phyloP scores from a whole-genome alignment of 352 stramenopile species.

The Phytophthora boehmeriae region DNA sequence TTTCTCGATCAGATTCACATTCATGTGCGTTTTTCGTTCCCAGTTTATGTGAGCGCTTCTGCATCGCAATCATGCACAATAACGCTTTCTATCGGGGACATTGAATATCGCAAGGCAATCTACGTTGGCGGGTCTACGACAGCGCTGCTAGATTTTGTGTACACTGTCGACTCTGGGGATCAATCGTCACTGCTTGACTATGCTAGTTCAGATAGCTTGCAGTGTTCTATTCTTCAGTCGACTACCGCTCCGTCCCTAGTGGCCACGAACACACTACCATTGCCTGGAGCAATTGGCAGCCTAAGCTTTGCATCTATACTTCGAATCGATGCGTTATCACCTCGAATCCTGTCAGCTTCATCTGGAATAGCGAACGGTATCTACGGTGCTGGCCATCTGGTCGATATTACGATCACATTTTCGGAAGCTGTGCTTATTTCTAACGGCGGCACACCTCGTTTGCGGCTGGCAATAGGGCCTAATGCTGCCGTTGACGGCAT shows the following conservation, averaged over 20 bases:
- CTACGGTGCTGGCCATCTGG: conserved; percentile 62
- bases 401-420: conserved; percentile 63
- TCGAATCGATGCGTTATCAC: conserved; percentile 48
- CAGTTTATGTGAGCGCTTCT: conserved; percentile 38
- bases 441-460: conserved; percentile 19
- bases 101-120: conserved; percentile 32
- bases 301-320: conserved; percentile 43
- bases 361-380: conserved; percentile 50
- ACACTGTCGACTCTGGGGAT: conserved; percentile 55
- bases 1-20: conserved; percentile 44
- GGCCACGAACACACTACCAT: conserved; percentile 45
- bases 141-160: conserved; percentile 56
- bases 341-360: conserved; percentile 53
- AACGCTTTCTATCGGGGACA: conserved; percentile 48
- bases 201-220: conserved; percentile 39
- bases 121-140: conserved; percentile 63
- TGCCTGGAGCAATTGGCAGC: conserved; percentile 49
- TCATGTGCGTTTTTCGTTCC: conserved; percentile 59
- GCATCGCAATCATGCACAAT: conserved; percentile 38
- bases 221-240: conserved; percentile 53
- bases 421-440: conserved; percentile 49
- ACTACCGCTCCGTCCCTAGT: conserved; percentile 49
- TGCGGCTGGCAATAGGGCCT: conserved; percentile 53
- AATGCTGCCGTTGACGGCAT: conserved; percentile 19
- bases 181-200: conserved; percentile 59